Base-by-base conservation (phyloP, 805 yeast genomes). In the Metschnikowia colocasiae region DNA sequence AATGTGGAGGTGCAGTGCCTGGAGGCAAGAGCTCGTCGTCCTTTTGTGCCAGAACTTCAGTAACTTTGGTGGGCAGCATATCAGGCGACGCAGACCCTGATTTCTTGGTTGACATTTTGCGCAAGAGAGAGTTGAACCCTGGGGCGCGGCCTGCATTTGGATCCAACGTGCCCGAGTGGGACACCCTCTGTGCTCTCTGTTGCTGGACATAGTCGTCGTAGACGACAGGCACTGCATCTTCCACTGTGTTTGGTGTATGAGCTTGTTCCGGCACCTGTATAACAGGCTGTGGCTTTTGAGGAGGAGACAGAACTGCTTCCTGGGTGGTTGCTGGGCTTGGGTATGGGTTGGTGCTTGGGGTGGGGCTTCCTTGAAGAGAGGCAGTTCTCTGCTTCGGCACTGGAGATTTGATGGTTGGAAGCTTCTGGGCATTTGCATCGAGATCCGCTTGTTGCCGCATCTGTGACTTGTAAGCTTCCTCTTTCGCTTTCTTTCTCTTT, bases 401-500 rank as follows among this genome's bases (percentile, higher is more conserved):
- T 4, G 33, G 43, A 3, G 43, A 37, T 32, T 23, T 40, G 23
- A 31, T 40, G 22, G 23, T 31, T 6, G 43, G 43, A 20, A 19
- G 12, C 16, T 32, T 32, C 12, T 20, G 29, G 3, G 37, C 29
- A 12, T 27, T 38, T 27, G 41, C 33, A 16, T 40, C 43, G 6
- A 20, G 27, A 16, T 40, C 43, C 27, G 43, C 43, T 45, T 58
- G 63, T 39, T 58, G 64, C 40, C 58, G 61, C 38, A 59, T 40
- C 46, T 61, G 68, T 30, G 62, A 60, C 56, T 50, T 71, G 44
- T 64, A 57, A 2, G 75, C 71, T 53, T 73, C 77, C 44, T 76
- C 80, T 65, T 84, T 82, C 6, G 82, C 80, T 54, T 68, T 71
- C 67, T 83, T 84, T 47, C 96, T 78, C 59, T 78, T 81, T 52